phyloP scores from a whole-genome alignment of 345 rosid genomes.

The Gossypium mustelinum region DNA sequence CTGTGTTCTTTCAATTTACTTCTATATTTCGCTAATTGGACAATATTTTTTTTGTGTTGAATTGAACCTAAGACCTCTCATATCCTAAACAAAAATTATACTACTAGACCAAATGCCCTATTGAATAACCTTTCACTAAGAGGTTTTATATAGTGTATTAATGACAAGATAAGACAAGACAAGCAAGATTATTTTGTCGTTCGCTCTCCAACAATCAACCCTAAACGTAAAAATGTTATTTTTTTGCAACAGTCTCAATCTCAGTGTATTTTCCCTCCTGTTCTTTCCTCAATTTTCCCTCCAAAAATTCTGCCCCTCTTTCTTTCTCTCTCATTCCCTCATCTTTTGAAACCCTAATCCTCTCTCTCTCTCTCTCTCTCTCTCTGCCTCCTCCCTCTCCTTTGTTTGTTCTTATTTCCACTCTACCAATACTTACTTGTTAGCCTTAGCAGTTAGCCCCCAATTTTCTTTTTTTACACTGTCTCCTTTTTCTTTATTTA shows the following conservation, averaged over 20 bases:
- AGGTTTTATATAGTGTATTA: too few relatives aligned
- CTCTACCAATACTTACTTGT: background rate
- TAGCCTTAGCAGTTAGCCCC: background rate
- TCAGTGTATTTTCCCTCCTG: background rate
- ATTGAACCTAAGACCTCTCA: too few relatives aligned
- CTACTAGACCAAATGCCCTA: slow-evolving; percentile 61
- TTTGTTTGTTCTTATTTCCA: background rate
- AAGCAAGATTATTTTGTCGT: too few relatives aligned
- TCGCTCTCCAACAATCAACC: too few relatives aligned
- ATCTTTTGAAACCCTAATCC: background rate
- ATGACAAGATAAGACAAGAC: too few relatives aligned
- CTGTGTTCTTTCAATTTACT: too few relatives aligned
- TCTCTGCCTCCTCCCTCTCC: background rate
- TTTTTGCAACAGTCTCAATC: background rate
- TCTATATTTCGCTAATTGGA: too few relatives aligned
- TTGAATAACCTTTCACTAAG: too few relatives aligned
- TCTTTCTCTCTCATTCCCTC: background rate
- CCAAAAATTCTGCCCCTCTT: background rate
- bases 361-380: background rate
- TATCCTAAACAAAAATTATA: too few relatives aligned
- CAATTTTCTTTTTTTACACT: background rate
- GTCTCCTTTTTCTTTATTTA: background rate
- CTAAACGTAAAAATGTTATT: too few relatives aligned
- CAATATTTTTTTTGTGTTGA: too few relatives aligned
- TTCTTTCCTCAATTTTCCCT: background rate